A percentile compares a stretch with the other conserved stretches of the same genome.
Evolutionary conservation across 2,329 filamentous ascomycete species (phyloP).

Genomic region (Claviceps arundinis): DNA sequence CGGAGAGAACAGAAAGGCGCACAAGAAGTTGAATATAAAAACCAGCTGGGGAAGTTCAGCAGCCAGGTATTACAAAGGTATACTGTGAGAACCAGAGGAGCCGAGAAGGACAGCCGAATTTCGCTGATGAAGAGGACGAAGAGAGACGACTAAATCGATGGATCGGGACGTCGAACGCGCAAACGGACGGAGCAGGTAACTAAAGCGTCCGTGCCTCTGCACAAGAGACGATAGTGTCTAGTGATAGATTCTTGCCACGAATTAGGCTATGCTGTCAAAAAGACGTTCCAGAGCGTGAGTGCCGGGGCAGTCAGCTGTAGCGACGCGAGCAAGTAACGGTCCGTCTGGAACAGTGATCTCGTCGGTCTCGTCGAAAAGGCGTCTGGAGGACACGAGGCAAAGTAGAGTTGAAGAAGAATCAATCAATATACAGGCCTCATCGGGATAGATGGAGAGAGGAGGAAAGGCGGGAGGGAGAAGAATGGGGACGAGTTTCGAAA

Average conservation of each 20-base stretch:
- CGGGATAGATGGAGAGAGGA: slow-evolving; percentile 7
- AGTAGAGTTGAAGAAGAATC: slow-evolving; percentile 17
- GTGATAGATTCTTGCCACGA: not conserved
- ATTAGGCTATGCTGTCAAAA: not conserved
- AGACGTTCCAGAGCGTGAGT: not conserved
- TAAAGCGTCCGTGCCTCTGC: not conserved
- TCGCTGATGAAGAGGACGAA: not conserved
- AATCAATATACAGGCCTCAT: slow-evolving; percentile 27
- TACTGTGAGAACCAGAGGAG: slow-evolving; percentile 11
- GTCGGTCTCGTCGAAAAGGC: not conserved
- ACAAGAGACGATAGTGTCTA: not conserved
- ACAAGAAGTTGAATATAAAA: slow-evolving; percentile 2
- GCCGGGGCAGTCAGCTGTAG: not conserved
- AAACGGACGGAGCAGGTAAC: not conserved
- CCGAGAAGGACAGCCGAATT: slow-evolving; percentile 1
- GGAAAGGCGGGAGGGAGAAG: slow-evolving; percentile 6
- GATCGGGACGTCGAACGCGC: not conserved
- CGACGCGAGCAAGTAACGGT: slow-evolving; percentile 1
- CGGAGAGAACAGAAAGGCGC: slow-evolving; percentile 1
- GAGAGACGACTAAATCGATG: not conserved
- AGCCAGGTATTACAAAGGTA: slow-evolving; percentile 22
- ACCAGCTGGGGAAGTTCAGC: slow-evolving; percentile 11
- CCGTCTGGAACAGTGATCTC: slow-evolving; percentile 1
- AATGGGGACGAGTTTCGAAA: slow-evolving; percentile 6
- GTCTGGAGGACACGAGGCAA: slow-evolving; percentile 10